Evolutionary conservation across 805 yeast species (phyloP), one percentile per base, ranked within the genome.

Genomic region (Suhomyces sp.): DNA sequence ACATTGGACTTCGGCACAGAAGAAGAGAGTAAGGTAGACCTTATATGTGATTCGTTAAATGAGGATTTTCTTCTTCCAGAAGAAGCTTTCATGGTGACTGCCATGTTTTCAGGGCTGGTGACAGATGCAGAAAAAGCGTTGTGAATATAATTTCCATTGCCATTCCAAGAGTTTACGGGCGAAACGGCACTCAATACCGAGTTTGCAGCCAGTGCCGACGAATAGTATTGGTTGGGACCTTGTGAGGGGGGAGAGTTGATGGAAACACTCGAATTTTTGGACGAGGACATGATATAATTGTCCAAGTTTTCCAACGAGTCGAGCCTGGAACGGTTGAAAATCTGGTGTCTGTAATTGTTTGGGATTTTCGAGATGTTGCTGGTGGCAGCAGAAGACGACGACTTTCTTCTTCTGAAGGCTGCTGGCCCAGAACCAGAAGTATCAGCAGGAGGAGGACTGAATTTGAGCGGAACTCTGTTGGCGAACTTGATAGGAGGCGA

Each of bases 241-340:
- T 44, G 59, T 1, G 69, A 66, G 6, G 73, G 74, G 1, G 77
- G 75, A 24, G 74, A 67, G 51, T 61, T 63, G 43, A 73, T 62
- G 8, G 72, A 67, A 12, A 66, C 60, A 46, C 61, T 62, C 20
- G 75, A 69, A 54, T 66, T 69, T 37, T 68, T 66, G 20, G 77
- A 75, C n/a, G 75, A 68, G n/a, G 72, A 66, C 21, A 71, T 56
- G 37, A 73, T 70, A 57, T 74, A 74, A 53, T 69, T 74, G 54
- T 73, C 78, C 55, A 73, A 64, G 53, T 72, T 72, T 35, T 75
- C 79, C 19, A 75, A 57, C 17, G 77, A 72, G 55, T 75, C 74
- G 47, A 75, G 61, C 48, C 80, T 62, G 25, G 76, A 69, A 25
- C 78, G 61, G 56, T 64, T 70, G 57, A 72, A 69, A 12, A 69